Percentiles rank a stretch among this genome's conserved stretches.
These are phyloP conservation scores for Debaryomyces prosopidis DNA, from an alignment of 805 yeast genomes.

Conservation along the genomic window DNA sequence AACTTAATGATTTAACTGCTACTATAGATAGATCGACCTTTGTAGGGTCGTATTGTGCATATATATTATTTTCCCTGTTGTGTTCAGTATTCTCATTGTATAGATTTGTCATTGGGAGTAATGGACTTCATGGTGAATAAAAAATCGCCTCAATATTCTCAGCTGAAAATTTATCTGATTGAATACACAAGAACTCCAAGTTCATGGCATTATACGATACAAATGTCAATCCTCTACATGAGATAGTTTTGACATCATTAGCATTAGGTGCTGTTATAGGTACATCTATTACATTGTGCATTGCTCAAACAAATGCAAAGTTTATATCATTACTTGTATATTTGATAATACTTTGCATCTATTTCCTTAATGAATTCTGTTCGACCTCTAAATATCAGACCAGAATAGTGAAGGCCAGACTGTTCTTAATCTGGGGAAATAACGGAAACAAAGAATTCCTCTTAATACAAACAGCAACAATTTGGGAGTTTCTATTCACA, in stretches of 20 bases:
- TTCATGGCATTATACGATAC: slow-evolving; percentile 11
- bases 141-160: too few relatives aligned
- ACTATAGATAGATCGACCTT: slow-evolving; percentile 31
- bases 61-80: background rate
- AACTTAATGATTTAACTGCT: slow-evolving; percentile 28
- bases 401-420: slow-evolving; percentile 20
- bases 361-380: slow-evolving; percentile 29
- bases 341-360: slow-evolving; percentile 17
- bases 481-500: slow-evolving; percentile 21
- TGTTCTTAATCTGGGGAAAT: slow-evolving; percentile 37
- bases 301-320: background rate
- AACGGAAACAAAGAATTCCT: slow-evolving; percentile 32
- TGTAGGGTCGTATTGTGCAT: slow-evolving; percentile 22
- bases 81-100: too few relatives aligned
- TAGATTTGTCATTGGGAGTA: too few relatives aligned
- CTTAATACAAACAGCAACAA: slow-evolving; percentile 24
- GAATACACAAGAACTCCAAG: background rate
- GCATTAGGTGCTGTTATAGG: slow-evolving; percentile 20
- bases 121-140: too few relatives aligned
- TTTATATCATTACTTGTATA: slow-evolving; percentile 12
- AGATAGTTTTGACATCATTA: slow-evolving; percentile 17
- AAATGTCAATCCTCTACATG: slow-evolving; percentile 16
- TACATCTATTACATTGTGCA: background rate
- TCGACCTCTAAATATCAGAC: slow-evolving; percentile 26
- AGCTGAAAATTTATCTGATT: too few relatives aligned